Evolutionary conservation across 108 stramenopile species (phyloP), one percentile per base, ranked within the genome.

Genomic region (Stephanodiscus triporus): DNA sequence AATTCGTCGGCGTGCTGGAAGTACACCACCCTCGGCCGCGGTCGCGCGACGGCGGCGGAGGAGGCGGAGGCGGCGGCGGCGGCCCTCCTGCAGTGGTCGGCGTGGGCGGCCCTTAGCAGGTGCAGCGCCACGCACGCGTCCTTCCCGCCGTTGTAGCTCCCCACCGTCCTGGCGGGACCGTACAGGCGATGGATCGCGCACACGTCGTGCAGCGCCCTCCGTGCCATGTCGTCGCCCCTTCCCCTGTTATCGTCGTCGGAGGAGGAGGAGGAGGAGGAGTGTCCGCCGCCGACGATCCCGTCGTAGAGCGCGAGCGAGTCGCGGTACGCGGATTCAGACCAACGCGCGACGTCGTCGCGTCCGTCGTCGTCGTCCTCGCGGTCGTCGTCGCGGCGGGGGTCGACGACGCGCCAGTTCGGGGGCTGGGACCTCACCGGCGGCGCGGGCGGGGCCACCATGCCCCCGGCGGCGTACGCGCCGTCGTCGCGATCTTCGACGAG

Each of bases 61-160:
- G n/a, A n/a, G n/a, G 10, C 68, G 79, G 83, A 0, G 59, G 17
- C 24, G 59, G 57, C 37, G 78, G 13, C 37, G 51, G 51, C 81
- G 7, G 66, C 27, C 7, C 61, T 66, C 1, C 63, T 34, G 26
- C 73, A 76, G 57, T 88, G 85, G 23, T 94, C 69, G 11, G 97
- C 97, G 66, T 88, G 84, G 0, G 92, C 97, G 4, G 97, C 98
- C 42, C 99, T 87, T 40, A 93, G 72, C 67, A 99, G 76, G 72
- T 99, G 96, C 67, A 98, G 77, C 63, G 99, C 93, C 0, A 98
- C 99, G 10, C 93, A 93, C 13, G 97, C 97, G 87, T 99, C 99
- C 66, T 99, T 99, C 6, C 99, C 99, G 8, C 99, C 99, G 85
- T 99, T 99, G 85, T 97, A 99, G 47, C 86, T 88, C 40, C 94